Evolutionary conservation across 495 filamentous ascomycete genomes (phyloP).

Genomic region (Aspergillus saccharolyticus): DNA sequence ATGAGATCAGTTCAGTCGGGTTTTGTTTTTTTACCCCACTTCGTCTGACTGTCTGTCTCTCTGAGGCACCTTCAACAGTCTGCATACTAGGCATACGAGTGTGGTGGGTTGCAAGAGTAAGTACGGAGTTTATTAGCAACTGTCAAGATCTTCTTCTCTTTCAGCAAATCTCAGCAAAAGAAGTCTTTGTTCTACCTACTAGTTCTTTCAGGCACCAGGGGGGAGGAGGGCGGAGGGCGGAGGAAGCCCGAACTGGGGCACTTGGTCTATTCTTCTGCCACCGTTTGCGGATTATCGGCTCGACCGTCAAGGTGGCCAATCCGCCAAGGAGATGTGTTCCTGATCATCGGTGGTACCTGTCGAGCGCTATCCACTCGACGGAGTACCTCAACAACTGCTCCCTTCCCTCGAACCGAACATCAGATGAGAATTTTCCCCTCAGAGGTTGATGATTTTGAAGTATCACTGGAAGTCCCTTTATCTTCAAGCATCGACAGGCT

Average conservation of each 20-base stretch:
- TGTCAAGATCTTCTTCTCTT: too few relatives aligned
- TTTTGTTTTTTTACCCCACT: not conserved
- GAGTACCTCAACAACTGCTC: not conserved
- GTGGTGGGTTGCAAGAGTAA: not conserved
- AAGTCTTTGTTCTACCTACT: not conserved
- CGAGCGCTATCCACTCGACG: not conserved
- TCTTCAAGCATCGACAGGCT: not conserved
- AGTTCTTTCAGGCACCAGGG: not conserved
- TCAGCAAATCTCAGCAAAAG: too few relatives aligned
- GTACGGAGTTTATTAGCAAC: too few relatives aligned
- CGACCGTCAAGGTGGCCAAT: not conserved
- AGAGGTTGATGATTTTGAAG: too few relatives aligned
- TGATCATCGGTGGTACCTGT: not conserved
- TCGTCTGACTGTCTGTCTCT: too few relatives aligned
- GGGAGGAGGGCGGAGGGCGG: too few relatives aligned
- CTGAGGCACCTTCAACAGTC: too few relatives aligned
- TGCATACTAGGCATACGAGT: too few relatives aligned
- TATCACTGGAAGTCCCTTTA: not conserved
- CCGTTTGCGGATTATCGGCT: not conserved
- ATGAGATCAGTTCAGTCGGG: not conserved
- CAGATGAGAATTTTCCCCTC: too few relatives aligned
- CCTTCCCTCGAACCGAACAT: too few relatives aligned
- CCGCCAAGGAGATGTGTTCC: not conserved
- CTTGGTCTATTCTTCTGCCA: slow-evolving; percentile 3
- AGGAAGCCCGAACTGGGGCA: not conserved